Conservation (phyloP, 768 basidiomycete species). For the Butyriboletus loyo region DNA sequence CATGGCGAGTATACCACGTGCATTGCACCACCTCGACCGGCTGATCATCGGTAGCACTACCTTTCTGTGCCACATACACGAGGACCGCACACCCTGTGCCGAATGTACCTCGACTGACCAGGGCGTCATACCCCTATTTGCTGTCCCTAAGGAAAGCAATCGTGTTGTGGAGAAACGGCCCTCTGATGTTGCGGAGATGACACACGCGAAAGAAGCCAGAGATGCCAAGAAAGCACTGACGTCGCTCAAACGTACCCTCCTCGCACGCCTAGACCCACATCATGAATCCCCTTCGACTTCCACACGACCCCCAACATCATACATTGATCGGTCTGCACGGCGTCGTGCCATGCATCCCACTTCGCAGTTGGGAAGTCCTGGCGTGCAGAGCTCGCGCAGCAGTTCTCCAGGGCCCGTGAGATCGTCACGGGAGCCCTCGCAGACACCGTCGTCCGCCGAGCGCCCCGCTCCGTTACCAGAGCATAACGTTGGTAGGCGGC, state of each 20-base stretch:
- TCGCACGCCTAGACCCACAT: slow-evolving; percentile 45
- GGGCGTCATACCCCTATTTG: slow-evolving; percentile 59
- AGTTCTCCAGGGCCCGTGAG: slow-evolving; percentile 16
- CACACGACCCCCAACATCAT: slow-evolving; percentile 27
- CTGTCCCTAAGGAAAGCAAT: slow-evolving; percentile 15
- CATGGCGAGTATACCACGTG: slow-evolving; percentile 64
- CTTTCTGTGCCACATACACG: slow-evolving; percentile 70
- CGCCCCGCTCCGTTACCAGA: slow-evolving; percentile 44
- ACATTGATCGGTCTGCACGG: slow-evolving; percentile 70
- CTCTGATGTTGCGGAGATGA: slow-evolving; percentile 9
- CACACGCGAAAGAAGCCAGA: slow-evolving; percentile 26
- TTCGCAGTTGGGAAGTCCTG: slow-evolving; percentile 52
- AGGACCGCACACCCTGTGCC: slow-evolving; percentile 55
- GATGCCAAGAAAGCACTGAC: slow-evolving; percentile 66
- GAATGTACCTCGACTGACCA: slow-evolving; percentile 52
- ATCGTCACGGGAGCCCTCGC: slow-evolving; percentile 15
- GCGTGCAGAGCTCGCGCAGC: slow-evolving; percentile 33
- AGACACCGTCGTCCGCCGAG: slow-evolving; percentile 20
- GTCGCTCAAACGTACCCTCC: slow-evolving; percentile 60
- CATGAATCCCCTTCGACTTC: slow-evolving; percentile 10
- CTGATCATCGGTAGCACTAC: slow-evolving; percentile 69
- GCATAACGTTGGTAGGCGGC: slow-evolving; percentile 63
- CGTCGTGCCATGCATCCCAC: slow-evolving; percentile 58
- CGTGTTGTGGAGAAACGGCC: slow-evolving; percentile 23
- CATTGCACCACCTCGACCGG: slow-evolving; percentile 59